These are phyloP conservation scores for Leccinum aurantiacum DNA, from an alignment of 768 basidiomycete genomes.

Conservation along the genomic window DNA sequence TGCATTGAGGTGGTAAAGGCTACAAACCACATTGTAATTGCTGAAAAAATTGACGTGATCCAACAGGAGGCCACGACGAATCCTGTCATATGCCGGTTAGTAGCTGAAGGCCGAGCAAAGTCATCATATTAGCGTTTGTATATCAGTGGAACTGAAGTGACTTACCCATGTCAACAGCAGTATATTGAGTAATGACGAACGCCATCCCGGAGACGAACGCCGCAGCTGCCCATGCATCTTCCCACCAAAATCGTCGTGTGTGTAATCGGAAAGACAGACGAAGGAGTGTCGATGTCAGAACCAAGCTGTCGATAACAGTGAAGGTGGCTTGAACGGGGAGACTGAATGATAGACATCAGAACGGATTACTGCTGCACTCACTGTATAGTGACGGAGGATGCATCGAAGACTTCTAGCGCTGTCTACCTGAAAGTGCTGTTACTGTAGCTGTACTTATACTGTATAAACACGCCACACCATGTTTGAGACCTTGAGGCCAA, in stretches of 20 bases:
- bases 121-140: background rate
- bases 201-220: background rate
- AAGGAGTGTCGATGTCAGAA: constrained; percentile 13
- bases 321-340: constrained; percentile 4
- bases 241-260: constrained; percentile 25
- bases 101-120: background rate
- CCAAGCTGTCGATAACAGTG: constrained; percentile 6
- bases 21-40: background rate
- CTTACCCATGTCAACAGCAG: background rate
- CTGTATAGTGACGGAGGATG: background rate
- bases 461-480: background rate
- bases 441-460: background rate
- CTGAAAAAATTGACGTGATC: background rate
- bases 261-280: constrained; percentile 15
- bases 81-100: background rate
- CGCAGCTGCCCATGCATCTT: constrained; percentile 22
- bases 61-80: background rate
- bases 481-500: background rate
- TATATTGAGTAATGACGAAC: background rate
- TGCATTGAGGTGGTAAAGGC: background rate
- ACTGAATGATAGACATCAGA: background rate
- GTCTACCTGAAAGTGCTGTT: background rate
- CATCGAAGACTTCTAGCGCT: background rate
- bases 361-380: background rate
- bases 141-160: background rate